Conservation (phyloP, 163 green algal species). For the Chlamydomonas reinhardtii region DNA sequence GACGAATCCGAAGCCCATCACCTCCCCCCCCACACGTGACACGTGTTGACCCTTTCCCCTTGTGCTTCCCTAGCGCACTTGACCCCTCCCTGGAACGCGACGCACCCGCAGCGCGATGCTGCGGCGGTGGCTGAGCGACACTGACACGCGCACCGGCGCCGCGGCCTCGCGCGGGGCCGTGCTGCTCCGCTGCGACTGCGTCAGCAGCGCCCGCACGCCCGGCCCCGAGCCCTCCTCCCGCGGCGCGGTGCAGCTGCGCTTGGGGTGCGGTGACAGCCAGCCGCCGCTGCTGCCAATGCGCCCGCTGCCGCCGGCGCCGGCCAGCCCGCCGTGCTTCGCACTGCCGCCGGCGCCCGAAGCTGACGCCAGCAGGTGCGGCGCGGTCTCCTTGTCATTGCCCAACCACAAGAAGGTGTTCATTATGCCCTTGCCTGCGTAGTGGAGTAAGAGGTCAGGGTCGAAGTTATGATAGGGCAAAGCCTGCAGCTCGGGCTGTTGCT, state of each 20-base stretch:
- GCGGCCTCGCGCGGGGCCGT: too few relatives aligned
- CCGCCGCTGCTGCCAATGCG: background rate
- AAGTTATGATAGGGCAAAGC: too few relatives aligned
- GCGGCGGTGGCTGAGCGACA: background rate
- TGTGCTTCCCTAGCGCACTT: too few relatives aligned
- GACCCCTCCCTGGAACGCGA: background rate
- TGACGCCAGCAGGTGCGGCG: background rate
- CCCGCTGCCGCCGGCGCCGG: too few relatives aligned
- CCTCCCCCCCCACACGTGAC: too few relatives aligned
- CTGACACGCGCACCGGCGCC: too few relatives aligned
- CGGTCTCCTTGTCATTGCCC: constrained; percentile 25
- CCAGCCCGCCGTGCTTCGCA: background rate
- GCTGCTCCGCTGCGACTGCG: background rate
- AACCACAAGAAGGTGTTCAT: constrained; percentile 41
- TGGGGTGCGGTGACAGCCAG: background rate
- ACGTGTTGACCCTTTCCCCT: too few relatives aligned
- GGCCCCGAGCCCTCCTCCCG: background rate
- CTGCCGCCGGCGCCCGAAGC: too few relatives aligned
- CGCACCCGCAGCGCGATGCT: background rate
- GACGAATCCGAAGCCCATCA: too few relatives aligned
- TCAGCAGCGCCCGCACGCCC: background rate
- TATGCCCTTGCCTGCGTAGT: constrained; percentile 39
- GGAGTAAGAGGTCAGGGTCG: background rate
- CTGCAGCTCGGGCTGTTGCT: too few relatives aligned
- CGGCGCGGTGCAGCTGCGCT: background rate